Base-by-base conservation (phyloP, 768 basidiomycete species). In the Russula foetens region DNA sequence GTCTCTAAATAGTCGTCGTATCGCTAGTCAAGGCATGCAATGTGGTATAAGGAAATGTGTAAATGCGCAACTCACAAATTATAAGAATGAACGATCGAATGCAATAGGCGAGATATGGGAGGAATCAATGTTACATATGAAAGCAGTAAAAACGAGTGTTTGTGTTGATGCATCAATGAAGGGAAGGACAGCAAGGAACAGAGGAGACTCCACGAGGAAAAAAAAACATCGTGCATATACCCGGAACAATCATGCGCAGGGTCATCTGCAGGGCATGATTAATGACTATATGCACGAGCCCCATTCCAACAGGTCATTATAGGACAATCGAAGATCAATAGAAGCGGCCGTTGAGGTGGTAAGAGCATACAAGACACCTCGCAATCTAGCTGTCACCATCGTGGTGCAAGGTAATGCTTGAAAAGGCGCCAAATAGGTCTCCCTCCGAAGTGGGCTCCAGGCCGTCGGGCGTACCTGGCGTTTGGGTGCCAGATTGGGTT, bases 341-440 rank as follows among this genome's bases (percentile, higher is more conserved):
- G 35, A 39, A 41, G 29, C 3, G 5, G n/a, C 8, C 28, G 8
- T 44, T 43, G 21, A 38, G 39, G 50, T 41, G n/a, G n/a, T n/a
- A n/a, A 26, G 41, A 39, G 38, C 43, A 33, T 17, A 47, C 50
- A 39, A 17, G 24, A 7, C 35, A 19, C 39, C 49, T 7, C 12
- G 47, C 35, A 21, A 47, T 48, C 63, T 59, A 66, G 56, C 55
- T 55, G 41, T 90, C 89, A 60, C 88, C 90, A 67, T 92, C 90
- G 74, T 92, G 84, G 67, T 89, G 82, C 71, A 89, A 75, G 57
- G 94, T 97, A 69, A 97, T 90, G 72, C 90, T 92, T 69, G 85
- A 88, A 75, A 97, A 97, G 48, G 82, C 88, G 53, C 84, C 86
- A 75, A 96, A 96, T 67, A 91, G 73, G 73, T 94, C 92, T 63